A percentile compares a stretch with the other conserved stretches of the same genome.
phyloP scores from a whole-genome alignment of 2,329 filamentous ascomycete genomes.

The Xenoacremonium recifei region DNA sequence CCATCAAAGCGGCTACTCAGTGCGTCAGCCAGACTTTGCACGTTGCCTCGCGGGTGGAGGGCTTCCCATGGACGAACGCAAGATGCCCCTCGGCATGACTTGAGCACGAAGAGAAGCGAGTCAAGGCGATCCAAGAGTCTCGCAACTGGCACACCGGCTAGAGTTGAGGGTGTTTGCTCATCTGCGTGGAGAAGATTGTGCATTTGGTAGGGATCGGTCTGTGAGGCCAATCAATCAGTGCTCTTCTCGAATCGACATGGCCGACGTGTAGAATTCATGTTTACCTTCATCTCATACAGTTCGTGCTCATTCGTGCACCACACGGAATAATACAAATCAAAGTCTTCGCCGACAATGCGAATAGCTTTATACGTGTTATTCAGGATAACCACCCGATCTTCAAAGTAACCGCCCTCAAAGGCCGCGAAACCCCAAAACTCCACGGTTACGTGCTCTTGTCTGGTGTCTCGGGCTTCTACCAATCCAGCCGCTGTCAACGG shows the following conservation, averaged over 20 bases:
- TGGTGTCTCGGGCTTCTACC: slow-evolving; percentile 13
- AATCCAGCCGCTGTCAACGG: too few relatives aligned
- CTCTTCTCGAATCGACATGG: too few relatives aligned
- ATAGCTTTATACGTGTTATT: slow-evolving; percentile 54
- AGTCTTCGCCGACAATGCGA: slow-evolving; percentile 42
- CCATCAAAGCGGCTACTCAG: slow-evolving; percentile 44
- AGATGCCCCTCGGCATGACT: slow-evolving; percentile 53
- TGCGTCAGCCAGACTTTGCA: slow-evolving; percentile 50
- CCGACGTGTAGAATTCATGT: too few relatives aligned
- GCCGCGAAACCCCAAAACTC: slow-evolving; percentile 47
- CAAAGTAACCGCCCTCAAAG: slow-evolving; percentile 17
- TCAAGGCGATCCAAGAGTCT: slow-evolving; percentile 48
- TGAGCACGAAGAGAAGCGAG: slow-evolving; percentile 56
- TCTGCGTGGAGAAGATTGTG: slow-evolving; percentile 21
- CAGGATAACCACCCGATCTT: background rate
- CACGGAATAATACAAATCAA: slow-evolving; percentile 54
- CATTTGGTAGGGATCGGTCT: too few relatives aligned
- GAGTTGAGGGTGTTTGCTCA: slow-evolving; percentile 8
- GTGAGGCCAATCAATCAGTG: too few relatives aligned
- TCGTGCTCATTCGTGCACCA: slow-evolving; percentile 51
- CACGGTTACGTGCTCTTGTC: slow-evolving; percentile 48
- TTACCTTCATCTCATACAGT: slow-evolving; percentile 49
- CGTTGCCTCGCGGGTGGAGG: slow-evolving; percentile 52
- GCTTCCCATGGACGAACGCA: slow-evolving; percentile 55
- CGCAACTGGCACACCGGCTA: slow-evolving; percentile 33